A percentile compares a stretch with the other conserved stretches of the same genome.
phyloP scores from a whole-genome alignment of 306 rosid genomes.

The Castanea mollissima region DNA sequence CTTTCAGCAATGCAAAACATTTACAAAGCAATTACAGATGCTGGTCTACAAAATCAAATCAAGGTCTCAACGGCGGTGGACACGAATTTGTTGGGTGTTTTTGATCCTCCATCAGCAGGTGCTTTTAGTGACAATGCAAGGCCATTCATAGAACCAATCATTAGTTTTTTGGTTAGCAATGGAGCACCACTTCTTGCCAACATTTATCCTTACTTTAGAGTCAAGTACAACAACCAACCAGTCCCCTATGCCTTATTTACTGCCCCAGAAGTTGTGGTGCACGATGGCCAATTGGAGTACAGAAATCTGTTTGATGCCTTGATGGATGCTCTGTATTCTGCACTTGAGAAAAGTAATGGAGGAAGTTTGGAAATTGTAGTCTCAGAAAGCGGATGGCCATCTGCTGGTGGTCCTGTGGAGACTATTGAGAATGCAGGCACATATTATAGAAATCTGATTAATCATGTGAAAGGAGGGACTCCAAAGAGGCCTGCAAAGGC shows the following conservation, averaged over 20 bases:
- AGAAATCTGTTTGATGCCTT: conserved; percentile 24
- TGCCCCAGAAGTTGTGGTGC: not conserved
- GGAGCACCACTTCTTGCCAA: conserved; percentile 17
- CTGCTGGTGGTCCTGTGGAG: conserved; percentile 18
- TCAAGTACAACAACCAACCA: not conserved
- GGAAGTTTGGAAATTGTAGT: conserved; percentile 32
- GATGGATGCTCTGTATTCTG: conserved; percentile 29
- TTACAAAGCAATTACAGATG: conserved; percentile 10
- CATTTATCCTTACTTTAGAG: conserved; percentile 19
- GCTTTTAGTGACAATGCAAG: not conserved
- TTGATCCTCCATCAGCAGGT: conserved; percentile 27
- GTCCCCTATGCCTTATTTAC: not conserved
- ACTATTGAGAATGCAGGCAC: conserved; percentile 29
- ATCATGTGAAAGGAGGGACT: conserved; percentile 33
- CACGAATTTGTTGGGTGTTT: not conserved
- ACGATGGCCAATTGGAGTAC: not conserved
- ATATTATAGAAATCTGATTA: conserved; percentile 21
- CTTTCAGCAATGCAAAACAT: conserved; percentile 13
- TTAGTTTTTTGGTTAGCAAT: not conserved
- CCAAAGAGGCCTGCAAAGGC: conserved; percentile 30
- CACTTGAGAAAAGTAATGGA: conserved; percentile 26
- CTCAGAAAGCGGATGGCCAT: conserved; percentile 49
- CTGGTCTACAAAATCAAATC: conserved; percentile 6
- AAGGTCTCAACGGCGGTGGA: conserved; percentile 20
- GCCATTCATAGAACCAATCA: conserved; percentile 3